A percentile compares a stretch with the other conserved stretches of the same genome.
Evolutionary conservation across 768 basidiomycete species (phyloP).

Genomic region (Amyloporia xantha): DNA sequence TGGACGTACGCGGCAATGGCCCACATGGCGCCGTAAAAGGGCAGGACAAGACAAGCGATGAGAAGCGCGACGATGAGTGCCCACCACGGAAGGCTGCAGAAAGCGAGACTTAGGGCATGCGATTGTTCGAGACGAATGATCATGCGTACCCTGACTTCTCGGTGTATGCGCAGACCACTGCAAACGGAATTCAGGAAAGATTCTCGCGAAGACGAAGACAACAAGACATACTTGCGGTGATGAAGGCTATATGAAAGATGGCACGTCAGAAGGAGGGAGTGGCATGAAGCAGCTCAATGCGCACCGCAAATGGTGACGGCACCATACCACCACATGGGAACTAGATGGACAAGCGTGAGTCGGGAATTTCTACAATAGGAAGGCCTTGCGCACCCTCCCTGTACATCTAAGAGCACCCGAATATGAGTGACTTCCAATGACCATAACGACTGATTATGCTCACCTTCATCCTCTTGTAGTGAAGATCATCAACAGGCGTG

Average conservation of each 20-base stretch:
- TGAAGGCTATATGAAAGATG: background rate
- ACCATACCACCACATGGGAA: conserved; percentile 25
- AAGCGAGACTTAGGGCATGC: background rate
- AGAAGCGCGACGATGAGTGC: conserved; percentile 42
- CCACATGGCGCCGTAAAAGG: conserved; percentile 37
- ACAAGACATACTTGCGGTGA: conserved; percentile 1
- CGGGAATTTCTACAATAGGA: background rate
- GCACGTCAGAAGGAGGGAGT: background rate
- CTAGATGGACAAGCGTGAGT: conserved; percentile 9
- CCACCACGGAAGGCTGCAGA: conserved; percentile 43
- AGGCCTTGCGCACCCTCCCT: background rate
- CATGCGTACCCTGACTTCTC: conserved; percentile 2
- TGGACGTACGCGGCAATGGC: conserved; percentile 6
- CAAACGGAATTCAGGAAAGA: background rate
- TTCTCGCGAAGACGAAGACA: background rate
- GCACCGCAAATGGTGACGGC: background rate
- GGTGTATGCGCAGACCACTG: conserved; percentile 5
- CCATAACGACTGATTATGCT: conserved; percentile 4
- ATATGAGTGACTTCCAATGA: background rate
- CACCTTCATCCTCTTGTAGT: conserved; percentile 50
- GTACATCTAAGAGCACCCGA: background rate
- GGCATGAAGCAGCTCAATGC: too few relatives aligned
- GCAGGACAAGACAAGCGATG: conserved; percentile 40
- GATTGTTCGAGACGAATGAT: too few relatives aligned
- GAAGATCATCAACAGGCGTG: conserved; percentile 34